These are phyloP conservation scores for Nitzschia sp. DNA, from an alignment of 108 stramenopile genomes.

Conservation along the genomic window DNA sequence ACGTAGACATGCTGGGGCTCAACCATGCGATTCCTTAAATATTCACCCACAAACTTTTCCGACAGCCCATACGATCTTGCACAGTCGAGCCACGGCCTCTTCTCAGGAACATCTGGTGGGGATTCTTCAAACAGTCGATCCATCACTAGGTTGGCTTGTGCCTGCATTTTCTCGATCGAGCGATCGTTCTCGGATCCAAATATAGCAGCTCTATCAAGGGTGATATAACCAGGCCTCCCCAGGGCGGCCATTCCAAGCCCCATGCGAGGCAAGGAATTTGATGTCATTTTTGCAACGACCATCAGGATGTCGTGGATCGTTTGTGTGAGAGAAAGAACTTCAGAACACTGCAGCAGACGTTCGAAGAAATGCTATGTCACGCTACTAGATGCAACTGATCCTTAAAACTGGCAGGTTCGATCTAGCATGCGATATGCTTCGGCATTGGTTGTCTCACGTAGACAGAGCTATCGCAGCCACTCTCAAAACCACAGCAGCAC, in stretches of 20 bases:
- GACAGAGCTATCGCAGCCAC: no score
- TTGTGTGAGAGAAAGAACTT: no score
- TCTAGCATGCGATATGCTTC: no score
- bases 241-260: constrained; percentile 83
- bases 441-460: no score
- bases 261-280: constrained; percentile 41
- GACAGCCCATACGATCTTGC: constrained; percentile 76
- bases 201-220: constrained; percentile 38
- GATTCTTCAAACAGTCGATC: constrained; percentile 44
- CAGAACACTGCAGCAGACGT: no score
- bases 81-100: constrained; percentile 65
- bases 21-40: constrained; percentile 47
- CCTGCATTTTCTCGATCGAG: constrained; percentile 56
- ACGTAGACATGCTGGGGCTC: constrained; percentile 54
- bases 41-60: constrained; percentile 81
- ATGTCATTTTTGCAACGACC: not conserved
- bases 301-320: no score
- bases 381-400: no score
- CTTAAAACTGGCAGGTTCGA: no score
- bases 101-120: no score
- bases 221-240: constrained; percentile 85
- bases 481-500: no score
- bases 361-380: no score
- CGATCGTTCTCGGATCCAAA: constrained; percentile 43
- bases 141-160: constrained; percentile 59